Evolutionary conservation across 768 basidiomycete species (phyloP).

Genomic region (Lactarius akahatsu): DNA sequence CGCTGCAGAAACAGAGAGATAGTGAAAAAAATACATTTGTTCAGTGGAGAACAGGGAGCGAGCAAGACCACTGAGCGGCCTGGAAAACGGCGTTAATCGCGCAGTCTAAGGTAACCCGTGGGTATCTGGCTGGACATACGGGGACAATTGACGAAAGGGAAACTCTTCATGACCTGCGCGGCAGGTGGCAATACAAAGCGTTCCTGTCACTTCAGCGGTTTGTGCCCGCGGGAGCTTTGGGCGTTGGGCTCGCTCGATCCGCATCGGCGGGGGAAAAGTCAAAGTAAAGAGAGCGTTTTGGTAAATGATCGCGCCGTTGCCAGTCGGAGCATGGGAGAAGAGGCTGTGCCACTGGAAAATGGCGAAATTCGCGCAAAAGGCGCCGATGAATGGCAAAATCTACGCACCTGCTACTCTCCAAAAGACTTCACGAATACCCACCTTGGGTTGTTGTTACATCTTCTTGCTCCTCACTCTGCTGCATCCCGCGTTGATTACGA

Average conservation of each 20-base stretch:
- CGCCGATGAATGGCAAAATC: constrained; percentile 21
- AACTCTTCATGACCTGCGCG: neutral
- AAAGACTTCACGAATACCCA: neutral
- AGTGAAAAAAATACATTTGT: neutral
- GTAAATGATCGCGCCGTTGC: neutral
- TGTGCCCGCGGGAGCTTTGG: neutral
- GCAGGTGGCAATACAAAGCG: neutral
- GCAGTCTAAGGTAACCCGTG: neutral
- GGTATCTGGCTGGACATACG: neutral
- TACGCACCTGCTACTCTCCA: constrained; percentile 14
- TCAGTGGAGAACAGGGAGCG: neutral
- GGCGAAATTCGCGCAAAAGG: constrained; percentile 21
- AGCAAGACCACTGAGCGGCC: neutral
- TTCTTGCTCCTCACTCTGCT: neutral
- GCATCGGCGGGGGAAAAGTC: constrained; percentile 1
- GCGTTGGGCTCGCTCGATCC: constrained; percentile 9
- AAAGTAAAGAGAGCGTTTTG: constrained; percentile 2
- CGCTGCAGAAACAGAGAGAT: neutral
- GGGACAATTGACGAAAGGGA: neutral
- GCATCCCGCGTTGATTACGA: neutral
- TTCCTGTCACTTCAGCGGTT: neutral
- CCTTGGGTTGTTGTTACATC: neutral
- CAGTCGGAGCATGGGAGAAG: neutral
- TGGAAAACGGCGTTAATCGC: constrained; percentile 17
- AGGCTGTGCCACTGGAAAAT: neutral